Base-by-base conservation (phyloP, 2,329 filamentous ascomycete genomes). In the Hymenoscyphus occultus region DNA sequence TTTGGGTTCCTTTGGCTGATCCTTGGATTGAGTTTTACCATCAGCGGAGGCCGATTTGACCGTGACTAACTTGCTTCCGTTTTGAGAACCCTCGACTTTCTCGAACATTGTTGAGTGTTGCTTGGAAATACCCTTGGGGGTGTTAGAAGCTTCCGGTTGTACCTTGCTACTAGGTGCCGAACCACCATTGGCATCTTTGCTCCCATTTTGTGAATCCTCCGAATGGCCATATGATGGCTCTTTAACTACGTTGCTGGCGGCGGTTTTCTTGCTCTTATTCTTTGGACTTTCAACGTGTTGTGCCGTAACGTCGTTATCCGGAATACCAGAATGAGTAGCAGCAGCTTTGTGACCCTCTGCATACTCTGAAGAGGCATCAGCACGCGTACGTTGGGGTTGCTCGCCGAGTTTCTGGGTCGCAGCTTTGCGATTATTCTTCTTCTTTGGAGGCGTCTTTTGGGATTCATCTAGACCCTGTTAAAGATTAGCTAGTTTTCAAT, bases 381-480 rank as follows among this genome's bases (percentile, higher is more conserved):
- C 19, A 51, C 45, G 45, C 7, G 45, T 22, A 22, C 45, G 45
- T 51, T 51, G n/a, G 19, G 28, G 60, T 13, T 59, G 67, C 56
- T 61, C 65, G 59, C 65, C 70, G 45, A 62, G 70, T 58, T 71
- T 73, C 60, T 71, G 70, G 4, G 69, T 69, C n/a, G 61, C 58
- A 48, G 68, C 56, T 64, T 71, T 74, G 48, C 71, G 67, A 60
- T 71, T 51, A 22, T 51, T 67, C 42, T 70, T 73, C 13, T 71
- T 51, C 59, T 72, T 69, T 7, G 70, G 65, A 35, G 73, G 70
- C n/a, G 60, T 69, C 62, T 67, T 67, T 2, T 72, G 69, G 35
- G 68, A 67, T 64, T 74, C 71, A 54, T 75, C 73, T 13, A 74
- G 70, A n/a, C 72, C 74, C 73, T 75, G 40, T 14, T 31, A 13